Percentiles rank a stretch among this genome's conserved stretches.
phyloP scores from a whole-genome alignment of 495 filamentous ascomycete genomes.

The Aspergillus kassunensis region DNA sequence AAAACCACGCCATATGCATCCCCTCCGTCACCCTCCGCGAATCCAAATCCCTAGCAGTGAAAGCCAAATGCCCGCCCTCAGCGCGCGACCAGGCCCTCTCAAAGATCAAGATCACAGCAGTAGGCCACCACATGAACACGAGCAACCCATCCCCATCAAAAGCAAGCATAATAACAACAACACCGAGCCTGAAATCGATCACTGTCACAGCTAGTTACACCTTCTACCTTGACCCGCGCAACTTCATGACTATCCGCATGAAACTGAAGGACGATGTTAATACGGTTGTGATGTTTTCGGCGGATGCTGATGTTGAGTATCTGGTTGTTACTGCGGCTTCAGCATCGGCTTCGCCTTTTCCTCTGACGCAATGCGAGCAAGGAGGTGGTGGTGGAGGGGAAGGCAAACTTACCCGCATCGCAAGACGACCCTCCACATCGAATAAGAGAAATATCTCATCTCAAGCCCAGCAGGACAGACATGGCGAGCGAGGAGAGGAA shows the following conservation, averaged over 20 bases:
- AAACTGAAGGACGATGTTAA: conserved; percentile 26
- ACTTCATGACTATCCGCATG: conserved; percentile 33
- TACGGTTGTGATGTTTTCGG: conserved; percentile 28
- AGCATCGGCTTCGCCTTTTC: neutral
- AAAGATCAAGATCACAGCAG: conserved; percentile 21
- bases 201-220: conserved; percentile 25
- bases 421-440: neutral
- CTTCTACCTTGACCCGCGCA: conserved; percentile 30
- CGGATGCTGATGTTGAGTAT: conserved; percentile 27
- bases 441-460: neutral
- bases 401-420: no score
- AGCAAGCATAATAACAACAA: neutral
- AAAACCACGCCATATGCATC: no score
- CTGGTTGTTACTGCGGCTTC: conserved; percentile 5
- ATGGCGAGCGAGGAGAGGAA: no score
- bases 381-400: neutral
- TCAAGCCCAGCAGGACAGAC: no score
- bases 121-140: no score
- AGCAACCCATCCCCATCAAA: neutral
- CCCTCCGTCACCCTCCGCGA: conserved; percentile 29
- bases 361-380: neutral
- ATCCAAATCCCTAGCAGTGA: conserved; percentile 30
- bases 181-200: conserved; percentile 2
- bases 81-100: conserved; percentile 24
- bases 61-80: conserved; percentile 22